phyloP scores from a whole-genome alignment of 257 asterid genomes.

The Jaltomata sinuosa region DNA sequence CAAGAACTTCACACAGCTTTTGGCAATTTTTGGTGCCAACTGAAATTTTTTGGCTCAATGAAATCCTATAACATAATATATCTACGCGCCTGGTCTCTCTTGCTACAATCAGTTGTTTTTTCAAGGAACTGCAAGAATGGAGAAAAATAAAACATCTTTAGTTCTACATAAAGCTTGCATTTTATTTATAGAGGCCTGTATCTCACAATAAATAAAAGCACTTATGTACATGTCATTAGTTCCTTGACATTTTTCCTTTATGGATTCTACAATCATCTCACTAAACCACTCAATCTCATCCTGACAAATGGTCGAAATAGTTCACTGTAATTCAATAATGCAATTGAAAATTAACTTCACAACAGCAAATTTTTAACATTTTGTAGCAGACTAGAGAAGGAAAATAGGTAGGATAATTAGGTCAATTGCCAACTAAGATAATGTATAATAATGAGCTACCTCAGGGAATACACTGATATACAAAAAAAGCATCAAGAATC shows the following conservation, averaged over 20 bases:
- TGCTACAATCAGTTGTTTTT: slow-evolving; percentile 72
- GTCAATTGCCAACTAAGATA: background rate
- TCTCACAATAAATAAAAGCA: background rate
- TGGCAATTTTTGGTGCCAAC: slow-evolving; percentile 46
- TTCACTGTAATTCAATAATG: background rate
- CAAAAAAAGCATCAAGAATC: background rate
- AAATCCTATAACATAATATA: slow-evolving; percentile 79
- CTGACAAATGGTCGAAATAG: background rate
- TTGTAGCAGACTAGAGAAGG: background rate
- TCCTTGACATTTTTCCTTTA: background rate
- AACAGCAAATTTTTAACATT: background rate
- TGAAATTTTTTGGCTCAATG: slow-evolving; percentile 76
- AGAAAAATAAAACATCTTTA: background rate
- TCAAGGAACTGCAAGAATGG: slow-evolving; percentile 57
- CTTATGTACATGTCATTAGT: background rate
- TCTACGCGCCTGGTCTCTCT: slow-evolving; percentile 94
- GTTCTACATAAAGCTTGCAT: background rate
- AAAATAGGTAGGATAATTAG: background rate
- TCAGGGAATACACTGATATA: background rate
- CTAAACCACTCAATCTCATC: background rate
- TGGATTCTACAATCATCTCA: background rate
- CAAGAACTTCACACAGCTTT: slow-evolving; percentile 32
- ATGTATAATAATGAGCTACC: background rate
- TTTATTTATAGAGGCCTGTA: background rate
- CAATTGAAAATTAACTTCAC: background rate